These are phyloP conservation scores for Rhodotorula sphaerocarpa DNA, from an alignment of 768 basidiomycete species.

Conservation along the genomic window DNA sequence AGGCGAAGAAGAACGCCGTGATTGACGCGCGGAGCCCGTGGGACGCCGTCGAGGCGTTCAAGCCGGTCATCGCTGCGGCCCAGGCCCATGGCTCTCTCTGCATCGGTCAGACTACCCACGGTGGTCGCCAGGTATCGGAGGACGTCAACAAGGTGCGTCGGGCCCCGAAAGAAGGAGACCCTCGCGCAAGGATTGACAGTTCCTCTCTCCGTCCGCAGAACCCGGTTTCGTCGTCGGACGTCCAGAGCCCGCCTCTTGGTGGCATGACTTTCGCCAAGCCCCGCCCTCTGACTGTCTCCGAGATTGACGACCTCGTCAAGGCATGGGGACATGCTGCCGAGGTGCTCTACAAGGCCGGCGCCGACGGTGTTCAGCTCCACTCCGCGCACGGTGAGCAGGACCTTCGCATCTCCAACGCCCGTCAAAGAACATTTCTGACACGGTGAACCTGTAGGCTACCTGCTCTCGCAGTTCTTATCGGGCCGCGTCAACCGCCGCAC, in stretches of 20 bases:
- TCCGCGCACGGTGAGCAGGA: conserved; percentile 2
- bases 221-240: conserved; percentile 28
- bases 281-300: conserved; percentile 38
- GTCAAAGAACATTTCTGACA: no score
- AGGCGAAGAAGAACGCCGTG: conserved; percentile 41
- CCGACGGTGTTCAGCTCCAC: conserved; percentile 12
- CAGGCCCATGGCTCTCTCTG: conserved; percentile 39
- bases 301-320: conserved; percentile 47
- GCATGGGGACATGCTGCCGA: conserved; percentile 50
- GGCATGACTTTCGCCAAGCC: conserved; percentile 36
- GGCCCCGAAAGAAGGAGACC: no score
- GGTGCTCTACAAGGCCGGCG: conserved; percentile 34
- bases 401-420: no score
- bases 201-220: conserved; percentile 4
- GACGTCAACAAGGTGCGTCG: conserved; percentile 20
- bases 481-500: conserved; percentile 35
- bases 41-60: conserved; percentile 40
- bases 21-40: conserved; percentile 34
- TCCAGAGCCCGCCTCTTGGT: conserved; percentile 35
- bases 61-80: conserved; percentile 36
- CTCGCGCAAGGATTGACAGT: no score
- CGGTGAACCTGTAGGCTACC: conserved; percentile 6
- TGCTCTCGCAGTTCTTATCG: conserved; percentile 34
- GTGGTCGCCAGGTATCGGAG: conserved; percentile 35
- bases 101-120: conserved; percentile 42